Percentiles rank a stretch among this genome's conserved stretches.
Evolutionary conservation across 2,329 filamentous ascomycete species (phyloP).

Genomic region (Epichloe brachyelytri): DNA sequence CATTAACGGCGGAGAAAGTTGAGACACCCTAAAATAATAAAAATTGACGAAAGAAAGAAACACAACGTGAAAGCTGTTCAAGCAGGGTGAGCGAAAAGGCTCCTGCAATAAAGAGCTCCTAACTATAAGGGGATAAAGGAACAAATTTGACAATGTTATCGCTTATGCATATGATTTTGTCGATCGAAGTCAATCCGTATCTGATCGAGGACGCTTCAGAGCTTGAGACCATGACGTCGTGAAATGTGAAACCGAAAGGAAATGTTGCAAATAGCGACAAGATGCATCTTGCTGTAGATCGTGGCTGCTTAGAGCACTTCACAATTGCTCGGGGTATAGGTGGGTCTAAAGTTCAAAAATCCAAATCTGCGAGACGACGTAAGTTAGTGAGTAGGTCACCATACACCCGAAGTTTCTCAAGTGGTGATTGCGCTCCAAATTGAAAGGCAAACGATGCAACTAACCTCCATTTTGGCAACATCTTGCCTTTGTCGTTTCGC

Average conservation of each 20-base stretch:
- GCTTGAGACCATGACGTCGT: constrained; percentile 10
- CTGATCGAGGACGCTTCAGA: not conserved
- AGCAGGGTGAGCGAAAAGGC: not conserved
- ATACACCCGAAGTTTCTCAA: not conserved
- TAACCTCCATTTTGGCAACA: constrained; percentile 90
- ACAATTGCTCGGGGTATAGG: constrained; percentile 9
- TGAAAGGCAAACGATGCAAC: constrained; percentile 16
- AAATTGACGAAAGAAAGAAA: not conserved
- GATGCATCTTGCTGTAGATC: not conserved
- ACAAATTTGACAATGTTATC: not conserved
- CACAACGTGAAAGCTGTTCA: not conserved
- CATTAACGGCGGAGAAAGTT: not conserved
- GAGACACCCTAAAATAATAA: not conserved
- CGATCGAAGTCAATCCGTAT: not conserved
- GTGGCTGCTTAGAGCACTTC: not conserved
- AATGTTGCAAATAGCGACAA: not conserved
- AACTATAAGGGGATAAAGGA: not conserved
- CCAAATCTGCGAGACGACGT: constrained; percentile 29
- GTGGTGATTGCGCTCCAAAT: not conserved
- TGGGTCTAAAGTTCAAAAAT: constrained; percentile 27
- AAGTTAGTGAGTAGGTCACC: constrained; percentile 14
- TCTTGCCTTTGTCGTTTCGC: constrained; percentile 65
- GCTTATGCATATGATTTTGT: not conserved
- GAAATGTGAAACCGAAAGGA: not conserved
- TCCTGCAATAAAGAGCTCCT: not conserved